Evolutionary conservation across 1,284 basidiomycete genomes (phyloP), one percentile per base, ranked within the genome.

Genomic region (Gomphus bonarii): DNA sequence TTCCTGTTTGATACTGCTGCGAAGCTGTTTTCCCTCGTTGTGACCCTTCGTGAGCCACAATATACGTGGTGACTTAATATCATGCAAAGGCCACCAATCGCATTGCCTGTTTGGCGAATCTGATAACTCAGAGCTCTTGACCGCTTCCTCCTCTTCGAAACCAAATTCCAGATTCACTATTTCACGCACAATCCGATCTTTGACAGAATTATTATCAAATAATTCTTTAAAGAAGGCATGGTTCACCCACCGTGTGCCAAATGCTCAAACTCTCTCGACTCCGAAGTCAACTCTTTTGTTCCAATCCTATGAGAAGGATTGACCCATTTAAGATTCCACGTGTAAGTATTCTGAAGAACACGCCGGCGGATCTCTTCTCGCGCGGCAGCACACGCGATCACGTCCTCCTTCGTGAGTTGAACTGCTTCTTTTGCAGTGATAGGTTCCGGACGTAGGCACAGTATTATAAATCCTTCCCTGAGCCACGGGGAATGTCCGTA

Each of bases 321-420:
- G 22, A 22, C 50, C 50, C 22, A 25, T 25, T 18, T 18, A 33
- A 1, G 12, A 22, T n/a, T 14, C 33, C 33, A 22, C 6, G 6
- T 51, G n/a, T 28, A 5, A 1, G 8, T 33, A 22, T 33, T 14
- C 31, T 8, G 11, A 11, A 43, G 36, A 28, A 42, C 38, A 35
- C 40, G 31, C 14, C 8, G 28, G 8, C 52, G 36, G n/a, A 54
- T 18, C 40, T 54, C 40, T 38, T 54, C 52, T 25, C 52, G 25
- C 38, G 40, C 52, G 4, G 36, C 28, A 16, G 52, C 36, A 18
- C 40, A 54, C 7, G 30, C 42, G 14, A 54, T 33, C 16, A 54
- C 40, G n/a, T 54, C 52, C 3, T 54, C 40, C 28, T 42, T 54
- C 14, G 36, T 44, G n/a, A 54, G 52, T 31, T 44, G n/a, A 28